phyloP scores from a whole-genome alignment of 768 basidiomycete species.

The Phanerochaete sordida region DNA sequence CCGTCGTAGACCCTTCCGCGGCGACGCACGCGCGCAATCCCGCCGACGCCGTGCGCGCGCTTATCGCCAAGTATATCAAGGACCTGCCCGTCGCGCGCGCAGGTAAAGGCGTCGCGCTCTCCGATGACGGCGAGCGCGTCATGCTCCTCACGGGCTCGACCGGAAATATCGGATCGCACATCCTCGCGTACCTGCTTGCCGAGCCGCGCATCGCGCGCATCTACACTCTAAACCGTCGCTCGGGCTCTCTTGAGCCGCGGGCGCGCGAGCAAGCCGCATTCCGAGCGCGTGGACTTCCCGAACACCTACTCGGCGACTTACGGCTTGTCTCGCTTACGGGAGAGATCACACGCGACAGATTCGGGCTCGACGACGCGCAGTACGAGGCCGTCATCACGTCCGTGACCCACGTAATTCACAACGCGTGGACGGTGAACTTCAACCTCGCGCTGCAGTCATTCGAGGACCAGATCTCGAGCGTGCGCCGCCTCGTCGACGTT shows the following conservation, averaged over 20 bases:
- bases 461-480: constrained; percentile 22
- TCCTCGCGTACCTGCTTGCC: constrained; percentile 16
- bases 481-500: constrained; percentile 31
- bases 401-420: constrained; percentile 6
- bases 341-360: constrained; percentile 15
- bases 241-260: not conserved
- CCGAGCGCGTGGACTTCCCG: constrained; percentile 12
- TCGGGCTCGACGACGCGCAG: constrained; percentile 14
- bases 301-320: constrained; percentile 5
- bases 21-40: not conserved
- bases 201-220: constrained; percentile 16
- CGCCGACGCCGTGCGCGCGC: not conserved
- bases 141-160: constrained; percentile 12
- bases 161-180: constrained; percentile 9
- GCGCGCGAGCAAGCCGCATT: constrained; percentile 15
- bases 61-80: not conserved
- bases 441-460: constrained; percentile 28
- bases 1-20: not conserved
- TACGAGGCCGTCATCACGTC: constrained; percentile 14
- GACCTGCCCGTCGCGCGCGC: constrained; percentile 7
- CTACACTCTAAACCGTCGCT: constrained; percentile 22
- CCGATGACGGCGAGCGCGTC: no score
- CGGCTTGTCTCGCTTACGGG: constrained; percentile 17
- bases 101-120: not conserved
- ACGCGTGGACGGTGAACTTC: constrained; percentile 40